A percentile compares a stretch with the other conserved stretches of the same genome.
phyloP scores from a whole-genome alignment of 164 flowering plant genomes.

The Kalanchoe fedtschenkoi region DNA sequence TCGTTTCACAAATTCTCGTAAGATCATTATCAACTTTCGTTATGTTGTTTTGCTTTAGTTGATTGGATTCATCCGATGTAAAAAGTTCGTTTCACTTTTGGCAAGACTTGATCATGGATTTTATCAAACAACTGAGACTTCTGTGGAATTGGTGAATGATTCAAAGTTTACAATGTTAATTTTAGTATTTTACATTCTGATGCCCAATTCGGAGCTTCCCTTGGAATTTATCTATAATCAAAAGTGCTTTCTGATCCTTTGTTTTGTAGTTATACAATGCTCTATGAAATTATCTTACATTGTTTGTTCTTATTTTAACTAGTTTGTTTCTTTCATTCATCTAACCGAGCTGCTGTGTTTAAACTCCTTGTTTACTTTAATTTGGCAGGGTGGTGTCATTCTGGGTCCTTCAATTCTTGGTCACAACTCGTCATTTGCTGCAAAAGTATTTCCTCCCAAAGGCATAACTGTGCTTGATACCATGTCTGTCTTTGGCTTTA shows the following conservation, averaged over 20 bases:
- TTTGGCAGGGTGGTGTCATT: slow-evolving; percentile 31
- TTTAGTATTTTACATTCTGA: too few species aligned
- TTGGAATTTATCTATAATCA: too few species aligned
- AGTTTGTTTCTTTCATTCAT: background rate
- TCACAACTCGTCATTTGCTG: slow-evolving; percentile 14
- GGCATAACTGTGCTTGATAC: slow-evolving; percentile 21
- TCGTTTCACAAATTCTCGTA: slow-evolving; percentile 33
- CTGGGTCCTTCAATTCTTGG: slow-evolving; percentile 41
- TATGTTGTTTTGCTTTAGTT: background rate
- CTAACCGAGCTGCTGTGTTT: background rate
- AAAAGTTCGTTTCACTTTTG: background rate
- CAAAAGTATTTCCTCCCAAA: slow-evolving; percentile 21
- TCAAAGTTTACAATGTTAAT: background rate
- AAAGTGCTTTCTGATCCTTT: background rate
- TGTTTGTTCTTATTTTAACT: background rate
- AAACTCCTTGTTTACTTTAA: background rate
- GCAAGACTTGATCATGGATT: too few species aligned
- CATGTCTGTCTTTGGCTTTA: slow-evolving; percentile 28
- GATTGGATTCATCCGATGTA: background rate
- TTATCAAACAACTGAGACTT: background rate
- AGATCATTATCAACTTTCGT: slow-evolving; percentile 1
- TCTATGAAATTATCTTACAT: background rate
- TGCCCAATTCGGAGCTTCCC: too few species aligned
- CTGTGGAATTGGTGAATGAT: background rate
- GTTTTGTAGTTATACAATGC: background rate